A percentile compares a stretch with the other conserved stretches of the same genome.
Conservation (phyloP, 495 filamentous ascomycete species). For the Penicillium parvum region DNA sequence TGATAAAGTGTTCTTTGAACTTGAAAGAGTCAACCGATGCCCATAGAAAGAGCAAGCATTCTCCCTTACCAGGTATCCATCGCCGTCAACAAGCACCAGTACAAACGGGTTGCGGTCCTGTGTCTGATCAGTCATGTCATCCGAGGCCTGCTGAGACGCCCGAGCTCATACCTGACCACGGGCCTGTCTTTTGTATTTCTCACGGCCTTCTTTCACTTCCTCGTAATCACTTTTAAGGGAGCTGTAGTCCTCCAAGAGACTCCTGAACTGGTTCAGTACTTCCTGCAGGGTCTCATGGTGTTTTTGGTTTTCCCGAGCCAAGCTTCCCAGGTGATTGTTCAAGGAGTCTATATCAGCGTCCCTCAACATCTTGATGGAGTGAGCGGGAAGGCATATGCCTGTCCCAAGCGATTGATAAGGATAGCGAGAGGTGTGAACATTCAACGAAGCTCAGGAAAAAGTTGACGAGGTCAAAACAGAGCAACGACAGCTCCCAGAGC, state of each 20-base stretch:
- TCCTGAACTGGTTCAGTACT: slow-evolving; percentile 36
- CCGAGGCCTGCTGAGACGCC: neutral
- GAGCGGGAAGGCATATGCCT: slow-evolving; percentile 21
- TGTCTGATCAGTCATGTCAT: slow-evolving; percentile 2
- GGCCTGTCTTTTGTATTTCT: slow-evolving; percentile 51
- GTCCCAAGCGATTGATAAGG: slow-evolving; percentile 11
- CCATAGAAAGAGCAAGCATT: no score
- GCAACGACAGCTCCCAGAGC: neutral
- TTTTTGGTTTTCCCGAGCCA: slow-evolving; percentile 28
- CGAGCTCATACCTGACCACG: slow-evolving; percentile 39
- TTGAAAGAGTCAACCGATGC: slow-evolving; percentile 1
- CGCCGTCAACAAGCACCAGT: slow-evolving; percentile 57
- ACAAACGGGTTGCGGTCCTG: slow-evolving; percentile 57
- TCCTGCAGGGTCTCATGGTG: slow-evolving; percentile 35
- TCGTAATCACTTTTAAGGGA: slow-evolving; percentile 54
- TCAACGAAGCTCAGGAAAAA: slow-evolving; percentile 3
- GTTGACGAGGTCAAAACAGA: neutral
- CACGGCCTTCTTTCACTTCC: slow-evolving; percentile 50
- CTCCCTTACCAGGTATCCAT: slow-evolving; percentile 48
- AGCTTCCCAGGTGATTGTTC: slow-evolving; percentile 21
- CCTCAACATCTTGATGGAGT: slow-evolving; percentile 29
- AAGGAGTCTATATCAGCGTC: slow-evolving; percentile 38
- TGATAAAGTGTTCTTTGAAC: slow-evolving; percentile 55
- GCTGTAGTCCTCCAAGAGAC: slow-evolving; percentile 47
- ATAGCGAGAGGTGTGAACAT: slow-evolving; percentile 6